These are phyloP conservation scores for Dendrocalamus latiflorus DNA, from an alignment of 202 grass and related monocot species.

Conservation along the genomic window DNA sequence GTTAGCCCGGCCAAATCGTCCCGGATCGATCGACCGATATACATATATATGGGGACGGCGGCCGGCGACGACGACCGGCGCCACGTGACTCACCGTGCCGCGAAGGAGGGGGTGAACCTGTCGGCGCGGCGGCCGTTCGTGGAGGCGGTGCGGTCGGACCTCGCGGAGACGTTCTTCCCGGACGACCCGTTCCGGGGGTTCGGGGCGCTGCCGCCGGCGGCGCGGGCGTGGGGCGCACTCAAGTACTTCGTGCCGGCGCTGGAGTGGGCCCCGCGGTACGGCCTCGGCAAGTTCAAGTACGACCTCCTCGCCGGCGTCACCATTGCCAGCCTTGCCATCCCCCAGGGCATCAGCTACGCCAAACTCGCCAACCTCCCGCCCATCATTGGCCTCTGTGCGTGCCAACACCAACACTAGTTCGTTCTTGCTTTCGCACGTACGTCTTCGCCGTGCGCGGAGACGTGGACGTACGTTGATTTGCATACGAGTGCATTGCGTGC, in stretches of 20 bases:
- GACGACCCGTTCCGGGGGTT: conserved; percentile 88
- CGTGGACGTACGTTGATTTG: not conserved
- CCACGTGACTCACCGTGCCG: not conserved
- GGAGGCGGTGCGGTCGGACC: conserved; percentile 29
- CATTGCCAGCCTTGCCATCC: conserved; percentile 97
- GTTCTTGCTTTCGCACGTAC: not conserved
- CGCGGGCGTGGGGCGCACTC: conserved; percentile 31
- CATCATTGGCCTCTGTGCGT: conserved; percentile 83
- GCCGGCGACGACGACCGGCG: conserved; percentile 3
- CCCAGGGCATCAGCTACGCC: conserved; percentile 96
- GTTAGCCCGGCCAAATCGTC: not conserved
- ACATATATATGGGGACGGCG: conserved; percentile 26
- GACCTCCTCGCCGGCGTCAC: conserved; percentile 93
- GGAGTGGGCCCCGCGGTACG: conserved; percentile 70
- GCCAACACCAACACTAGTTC: not conserved
- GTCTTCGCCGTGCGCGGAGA: not conserved
- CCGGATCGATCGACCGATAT: not conserved
- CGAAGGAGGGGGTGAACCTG: conserved; percentile 49
- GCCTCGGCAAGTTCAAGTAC: conserved; percentile 51
- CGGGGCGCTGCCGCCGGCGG: conserved; percentile 23
- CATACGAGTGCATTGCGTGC: no score
- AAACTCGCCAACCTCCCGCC: conserved; percentile 83
- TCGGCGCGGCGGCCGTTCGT: conserved; percentile 27
- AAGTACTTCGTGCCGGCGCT: conserved; percentile 75
- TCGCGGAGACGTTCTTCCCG: conserved; percentile 86